A percentile compares a stretch with the other conserved stretches of the same genome.
These are phyloP conservation scores for Didymella glomerata DNA, from an alignment of 2,329 filamentous ascomycete species.

Conservation along the genomic window DNA sequence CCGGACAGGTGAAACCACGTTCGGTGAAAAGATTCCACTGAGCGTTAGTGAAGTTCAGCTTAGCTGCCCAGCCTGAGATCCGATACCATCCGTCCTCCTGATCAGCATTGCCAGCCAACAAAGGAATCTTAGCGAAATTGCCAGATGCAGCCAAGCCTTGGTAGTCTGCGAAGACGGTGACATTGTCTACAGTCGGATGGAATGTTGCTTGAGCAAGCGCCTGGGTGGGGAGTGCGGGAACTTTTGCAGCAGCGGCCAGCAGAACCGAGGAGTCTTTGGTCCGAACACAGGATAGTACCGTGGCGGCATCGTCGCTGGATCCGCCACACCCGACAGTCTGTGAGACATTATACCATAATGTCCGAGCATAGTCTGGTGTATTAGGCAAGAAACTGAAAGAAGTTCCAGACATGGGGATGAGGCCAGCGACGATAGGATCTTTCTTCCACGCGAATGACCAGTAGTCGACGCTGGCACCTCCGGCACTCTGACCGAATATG, in stretches of 20 bases:
- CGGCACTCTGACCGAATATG: slow-evolving; percentile 53
- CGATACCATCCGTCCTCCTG: slow-evolving; percentile 42
- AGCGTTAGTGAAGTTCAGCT: slow-evolving; percentile 33
- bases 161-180: slow-evolving; percentile 44
- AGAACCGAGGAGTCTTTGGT: slow-evolving; percentile 32
- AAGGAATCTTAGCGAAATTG: slow-evolving; percentile 36
- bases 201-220: slow-evolving; percentile 40
- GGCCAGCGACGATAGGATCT: slow-evolving; percentile 60
- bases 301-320: slow-evolving; percentile 28
- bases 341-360: slow-evolving; percentile 50
- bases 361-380: slow-evolving; percentile 36
- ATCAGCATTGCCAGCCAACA: slow-evolving; percentile 37
- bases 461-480: slow-evolving; percentile 56
- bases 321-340: slow-evolving; percentile 49
- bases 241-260: slow-evolving; percentile 39
- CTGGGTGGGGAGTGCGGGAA: slow-evolving; percentile 38
- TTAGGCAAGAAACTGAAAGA: slow-evolving; percentile 45
- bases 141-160: slow-evolving; percentile 32
- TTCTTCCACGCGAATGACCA: slow-evolving; percentile 58
- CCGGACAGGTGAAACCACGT: slow-evolving; percentile 39
- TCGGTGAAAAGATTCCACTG: slow-evolving; percentile 39
- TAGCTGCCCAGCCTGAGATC: slow-evolving; percentile 34
- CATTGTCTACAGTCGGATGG: slow-evolving; percentile 42
- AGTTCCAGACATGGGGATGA: slow-evolving; percentile 60
- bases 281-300: slow-evolving; percentile 51